Conservation (phyloP, 208 protist genomes). For the Wallacemonas sp. region DNA sequence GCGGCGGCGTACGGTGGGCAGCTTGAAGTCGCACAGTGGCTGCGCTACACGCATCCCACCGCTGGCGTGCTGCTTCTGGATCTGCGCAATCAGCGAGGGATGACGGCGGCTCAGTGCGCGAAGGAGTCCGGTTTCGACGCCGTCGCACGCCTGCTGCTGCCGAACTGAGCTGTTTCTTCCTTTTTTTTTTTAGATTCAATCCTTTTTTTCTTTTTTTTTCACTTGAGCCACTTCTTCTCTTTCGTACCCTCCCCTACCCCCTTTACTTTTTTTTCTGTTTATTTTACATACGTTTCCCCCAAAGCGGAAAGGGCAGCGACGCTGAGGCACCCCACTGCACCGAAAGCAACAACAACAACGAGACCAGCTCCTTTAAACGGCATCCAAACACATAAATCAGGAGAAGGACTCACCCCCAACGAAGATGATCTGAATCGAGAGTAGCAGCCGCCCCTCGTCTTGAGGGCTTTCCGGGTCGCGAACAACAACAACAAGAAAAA, state of each 20-base stretch:
- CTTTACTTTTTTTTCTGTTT: conserved; percentile 13
- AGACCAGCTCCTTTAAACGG: too few relatives aligned
- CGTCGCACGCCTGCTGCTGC: conserved; percentile 54
- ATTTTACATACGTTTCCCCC: not conserved
- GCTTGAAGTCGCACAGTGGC: conserved; percentile 58
- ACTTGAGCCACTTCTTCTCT: not conserved
- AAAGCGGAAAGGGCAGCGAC: too few relatives aligned
- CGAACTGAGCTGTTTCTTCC: conserved; percentile 19
- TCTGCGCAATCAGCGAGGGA: conserved; percentile 43
- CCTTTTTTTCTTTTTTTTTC: not conserved
- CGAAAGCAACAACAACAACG: too few relatives aligned
- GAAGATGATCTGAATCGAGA: too few relatives aligned
- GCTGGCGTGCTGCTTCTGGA: conserved; percentile 45
- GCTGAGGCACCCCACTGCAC: too few relatives aligned
- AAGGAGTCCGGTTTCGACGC: conserved; percentile 67
- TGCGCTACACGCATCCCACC: conserved; percentile 57
- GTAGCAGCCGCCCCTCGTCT: too few relatives aligned
- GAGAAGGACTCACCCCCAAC: too few relatives aligned
- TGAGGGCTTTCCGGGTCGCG: too few relatives aligned
- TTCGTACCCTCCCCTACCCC: not conserved
- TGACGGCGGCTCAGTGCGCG: conserved; percentile 72
- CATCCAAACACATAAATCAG: too few relatives aligned
- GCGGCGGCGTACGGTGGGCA: conserved; percentile 62
- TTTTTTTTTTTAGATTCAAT: conserved; percentile 6
- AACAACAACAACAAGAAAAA: too few relatives aligned